Evolutionary conservation across 352 stramenopile species (phyloP), one percentile per base, ranked within the genome.

Genomic region (Elongisporangium undulatum): DNA sequence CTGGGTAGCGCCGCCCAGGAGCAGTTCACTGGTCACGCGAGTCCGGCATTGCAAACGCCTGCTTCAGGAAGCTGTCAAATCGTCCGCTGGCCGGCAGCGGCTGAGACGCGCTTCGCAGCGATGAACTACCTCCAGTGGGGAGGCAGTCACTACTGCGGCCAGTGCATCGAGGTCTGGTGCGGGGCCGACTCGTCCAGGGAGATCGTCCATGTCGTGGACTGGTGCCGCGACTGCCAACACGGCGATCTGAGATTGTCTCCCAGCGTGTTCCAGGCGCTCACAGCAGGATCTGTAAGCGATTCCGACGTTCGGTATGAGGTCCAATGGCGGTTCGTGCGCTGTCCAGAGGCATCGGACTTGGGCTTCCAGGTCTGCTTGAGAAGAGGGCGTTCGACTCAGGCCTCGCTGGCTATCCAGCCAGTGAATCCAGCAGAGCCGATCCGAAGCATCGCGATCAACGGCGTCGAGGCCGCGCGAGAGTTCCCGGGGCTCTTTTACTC

Each of bases 101-200:
- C 8, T 9, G 29, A 41, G 29, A 41, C 29, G 4, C 29, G 24
- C n/a, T 63, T 61, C 9, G 55, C 56, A 8, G 58, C 64, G 24
- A 58, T 63, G 53, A 63, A 51, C 34, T 74, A 59, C 16, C 23
- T 24, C 17, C 62, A 58, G 23, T 49, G 48, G 39, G 41, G 56
- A 17, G 21, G n/a, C 34, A 49, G 39, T 39, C 17, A n/a, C n/a
- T 26, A n/a, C 12, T 75, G 68, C 29, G 61, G 56, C 16, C 55
- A 62, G 23, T 78, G 70, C 20, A 58, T 51, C 6, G 55, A 73
- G 56, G 22, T 73, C 4, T 73, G 67, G 70, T 71, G 63, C 26
- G n/a, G n/a, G n/a, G 61, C 60, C 29, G 53, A 56, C 20, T 26
- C 38, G 10, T 41, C 51, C n/a, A 39, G 22, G 13, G 38, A 51